Evolutionary conservation across 2,329 filamentous ascomycete species (phyloP), one percentile per base, ranked within the genome.

Genomic region (Cladophialophora immunda): DNA sequence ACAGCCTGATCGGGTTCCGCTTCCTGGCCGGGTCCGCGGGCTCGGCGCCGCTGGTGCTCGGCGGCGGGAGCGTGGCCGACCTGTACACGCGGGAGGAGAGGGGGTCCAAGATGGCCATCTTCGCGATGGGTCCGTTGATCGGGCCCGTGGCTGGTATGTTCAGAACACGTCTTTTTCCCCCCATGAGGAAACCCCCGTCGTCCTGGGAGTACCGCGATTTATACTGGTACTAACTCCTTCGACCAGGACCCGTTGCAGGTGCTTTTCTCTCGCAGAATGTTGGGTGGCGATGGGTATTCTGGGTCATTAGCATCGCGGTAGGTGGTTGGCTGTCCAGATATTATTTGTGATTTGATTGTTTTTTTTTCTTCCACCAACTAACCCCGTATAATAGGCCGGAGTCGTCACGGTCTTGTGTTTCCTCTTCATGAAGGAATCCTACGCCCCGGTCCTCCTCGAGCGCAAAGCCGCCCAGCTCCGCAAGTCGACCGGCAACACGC

Each of bases 261-360:
- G 87, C 84, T 0, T 90, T 87, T 72, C 84, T 90, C 27, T 81
- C 86, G 0, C 76, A 86, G 69, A 59, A 66, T 17, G 68, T 66
- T n/a, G 72, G 70, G 13, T 71, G 72, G 70, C 22, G 72, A 64
- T 66, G 73, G 73, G 22, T 73, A 70, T 60, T 66, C 77, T 90
- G 84, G 77, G 82, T 85, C 0, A 88, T 87, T 0, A 79, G 94
- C 72, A 94, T 96, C 58, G 83, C 92, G 55, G 58, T 36, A 38
- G n/a, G 57, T 50, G n/a, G 11, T 9, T 13, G 7, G 3, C 19
- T 19, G 5, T 38, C 3, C 2, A 3, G 38, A 19, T 45, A 15
- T 2, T 45, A 15, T 2, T 15, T 41, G 36, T 41, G 36, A n/a
- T n/a, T n/a, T 41, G 41, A 11, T 5, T 19, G 38, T 7, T 45